Evolutionary conservation across 164 flowering plant genomes (phyloP), one percentile per base, ranked within the genome.

Genomic region (Berberis thunbergii): DNA sequence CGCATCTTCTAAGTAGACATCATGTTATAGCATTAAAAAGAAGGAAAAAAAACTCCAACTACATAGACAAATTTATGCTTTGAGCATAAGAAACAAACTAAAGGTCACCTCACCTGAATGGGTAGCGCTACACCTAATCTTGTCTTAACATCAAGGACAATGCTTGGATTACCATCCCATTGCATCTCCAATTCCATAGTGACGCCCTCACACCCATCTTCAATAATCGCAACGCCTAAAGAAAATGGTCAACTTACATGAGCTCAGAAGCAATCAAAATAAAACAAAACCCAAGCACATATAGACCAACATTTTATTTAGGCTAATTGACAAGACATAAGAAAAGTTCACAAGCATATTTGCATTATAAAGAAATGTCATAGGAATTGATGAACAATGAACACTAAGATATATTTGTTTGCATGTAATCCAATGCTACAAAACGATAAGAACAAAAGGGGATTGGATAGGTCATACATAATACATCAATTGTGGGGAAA

Each of bases 151-250:
- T 80, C 96, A 61, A 94, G 91, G 70, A 89, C 63, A 58, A 94
- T 94, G 75, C 74, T 87, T 62, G 96, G 96, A 69, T 94, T 89
- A 41, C 94, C 99, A 82, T 94, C 99, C 99, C 99, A 94, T 56
- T 91, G 79, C 86, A 94, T 72, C 75, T 94, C 99, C 80, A 94
- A 72, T 73, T 94, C 99, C 93, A 94, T 84, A 2, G 91, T 85
- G 53, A 90, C 68, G 61, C 95, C 86, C 67, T 61, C 77, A 45
- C 64, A 76, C 54, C 77, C 94, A 80, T 80, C 96, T 67, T 94
- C 98, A 74, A 94, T 62, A 9, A 94, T 83, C n/a, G 84, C 76
- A 68, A 94, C 84, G 57, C 98, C 98, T 94, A 69, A 54, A 75
- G 49, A 69, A 71, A 13, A 68, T 41, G 60, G 54, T 44, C 49